phyloP scores from a whole-genome alignment of 2,329 filamentous ascomycete genomes.

The Bipolaris cookei region DNA sequence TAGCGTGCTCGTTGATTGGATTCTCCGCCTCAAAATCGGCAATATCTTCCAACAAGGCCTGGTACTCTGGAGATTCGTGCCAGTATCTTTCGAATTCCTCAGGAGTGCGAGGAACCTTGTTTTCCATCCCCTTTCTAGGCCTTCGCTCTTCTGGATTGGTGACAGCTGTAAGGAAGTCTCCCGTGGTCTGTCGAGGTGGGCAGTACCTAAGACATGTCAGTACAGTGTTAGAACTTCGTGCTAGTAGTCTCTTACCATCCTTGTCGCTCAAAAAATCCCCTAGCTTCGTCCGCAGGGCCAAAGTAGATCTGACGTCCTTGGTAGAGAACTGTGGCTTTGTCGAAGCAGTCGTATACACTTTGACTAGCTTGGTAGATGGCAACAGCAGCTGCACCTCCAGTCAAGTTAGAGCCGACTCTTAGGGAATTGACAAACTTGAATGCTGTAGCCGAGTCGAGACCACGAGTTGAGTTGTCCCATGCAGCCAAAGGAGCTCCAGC shows the following conservation, averaged over 20 bases:
- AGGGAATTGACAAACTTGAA: slow-evolving; percentile 64
- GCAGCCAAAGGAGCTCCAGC: slow-evolving; percentile 49
- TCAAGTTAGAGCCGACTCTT: slow-evolving; percentile 57
- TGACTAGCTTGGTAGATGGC: slow-evolving; percentile 63
- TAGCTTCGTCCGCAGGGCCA: slow-evolving; percentile 66
- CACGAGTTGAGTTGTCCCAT: slow-evolving; percentile 56
- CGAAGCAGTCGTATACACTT: slow-evolving; percentile 67
- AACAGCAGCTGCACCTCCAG: slow-evolving; percentile 59
- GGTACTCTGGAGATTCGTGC: slow-evolving; percentile 59
- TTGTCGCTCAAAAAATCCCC: slow-evolving; percentile 69
- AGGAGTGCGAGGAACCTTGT: slow-evolving; percentile 55
- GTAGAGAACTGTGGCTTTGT: slow-evolving; percentile 76
- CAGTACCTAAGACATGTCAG: slow-evolving; percentile 52
- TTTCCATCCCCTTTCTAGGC: slow-evolving; percentile 51
- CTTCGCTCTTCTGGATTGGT: slow-evolving; percentile 59
- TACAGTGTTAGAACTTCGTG: neutral
- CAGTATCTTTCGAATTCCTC: slow-evolving; percentile 59
- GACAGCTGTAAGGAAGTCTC: slow-evolving; percentile 78
- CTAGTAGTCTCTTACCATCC: slow-evolving; percentile 58
- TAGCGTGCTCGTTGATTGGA: slow-evolving; percentile 51
- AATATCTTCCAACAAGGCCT: slow-evolving; percentile 56
- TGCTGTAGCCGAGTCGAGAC: slow-evolving; percentile 57
- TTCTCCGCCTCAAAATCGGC: slow-evolving; percentile 57
- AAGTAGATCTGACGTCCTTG: slow-evolving; percentile 81
- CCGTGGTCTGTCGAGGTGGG: slow-evolving; percentile 70